phyloP scores from a whole-genome alignment of 2,329 filamentous ascomycete genomes.

The Botrytis deweyae region DNA sequence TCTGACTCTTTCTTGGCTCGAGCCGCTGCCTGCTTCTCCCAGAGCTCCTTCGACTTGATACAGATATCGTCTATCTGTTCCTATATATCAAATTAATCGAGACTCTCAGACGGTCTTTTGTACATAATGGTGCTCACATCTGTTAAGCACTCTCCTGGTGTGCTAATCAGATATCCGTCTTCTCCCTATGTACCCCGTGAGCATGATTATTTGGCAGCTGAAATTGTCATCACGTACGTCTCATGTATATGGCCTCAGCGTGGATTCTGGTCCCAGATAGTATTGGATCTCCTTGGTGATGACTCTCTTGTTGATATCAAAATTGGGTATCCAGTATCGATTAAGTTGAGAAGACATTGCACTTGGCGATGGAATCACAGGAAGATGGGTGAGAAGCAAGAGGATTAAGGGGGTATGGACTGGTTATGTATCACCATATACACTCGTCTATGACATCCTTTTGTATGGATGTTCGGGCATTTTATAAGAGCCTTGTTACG shows the following conservation, averaged over 20 bases:
- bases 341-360: slow-evolving; percentile 47
- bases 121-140: slow-evolving; percentile 49
- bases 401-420: slow-evolving; percentile 24
- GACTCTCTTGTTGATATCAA: slow-evolving; percentile 60
- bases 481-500: slow-evolving; percentile 9
- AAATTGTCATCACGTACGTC: slow-evolving; percentile 46
- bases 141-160: slow-evolving; percentile 56
- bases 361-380: slow-evolving; percentile 28
- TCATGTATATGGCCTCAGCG: slow-evolving; percentile 56
- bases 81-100: slow-evolving; percentile 40
- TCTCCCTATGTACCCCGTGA: slow-evolving; percentile 48
- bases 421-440: slow-evolving; percentile 8
- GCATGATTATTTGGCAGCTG: slow-evolving; percentile 29
- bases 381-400: not conserved
- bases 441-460: not conserved
- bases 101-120: not conserved
- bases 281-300: slow-evolving; percentile 59
- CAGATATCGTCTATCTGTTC: slow-evolving; percentile 65
- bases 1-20: slow-evolving; percentile 46
- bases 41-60: slow-evolving; percentile 57
- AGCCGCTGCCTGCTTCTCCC: slow-evolving; percentile 56
- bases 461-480: slow-evolving; percentile 4
- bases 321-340: slow-evolving; percentile 60
- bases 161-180: slow-evolving; percentile 60
- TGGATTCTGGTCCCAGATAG: slow-evolving; percentile 58